Percentiles rank a stretch among this genome's conserved stretches.
Evolutionary conservation across 2,329 filamentous ascomycete genomes (phyloP).

Genomic region (Harringtonia lauricola): DNA sequence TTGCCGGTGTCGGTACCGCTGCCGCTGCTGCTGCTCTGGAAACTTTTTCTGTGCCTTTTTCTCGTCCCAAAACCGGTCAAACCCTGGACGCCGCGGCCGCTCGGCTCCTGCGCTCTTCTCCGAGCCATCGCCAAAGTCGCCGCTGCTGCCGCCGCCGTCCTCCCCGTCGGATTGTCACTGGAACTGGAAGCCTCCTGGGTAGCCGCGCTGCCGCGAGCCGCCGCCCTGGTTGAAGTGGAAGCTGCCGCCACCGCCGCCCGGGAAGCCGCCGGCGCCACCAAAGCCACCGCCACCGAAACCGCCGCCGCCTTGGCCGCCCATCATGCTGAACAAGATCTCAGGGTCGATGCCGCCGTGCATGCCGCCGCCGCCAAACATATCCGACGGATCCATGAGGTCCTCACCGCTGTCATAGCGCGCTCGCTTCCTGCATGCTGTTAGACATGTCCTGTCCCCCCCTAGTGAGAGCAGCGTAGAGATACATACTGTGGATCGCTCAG

Average conservation of each 20-base stretch:
- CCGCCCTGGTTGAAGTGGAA: conserved; percentile 43
- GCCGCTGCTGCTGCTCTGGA: conserved; percentile 12
- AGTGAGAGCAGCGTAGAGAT: not conserved
- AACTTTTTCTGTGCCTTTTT: no score
- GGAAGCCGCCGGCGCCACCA: conserved; percentile 32
- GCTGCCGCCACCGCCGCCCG: conserved; percentile 33
- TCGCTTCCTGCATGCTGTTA: conserved; percentile 56
- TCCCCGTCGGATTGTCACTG: conserved; percentile 32
- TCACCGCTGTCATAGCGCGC: conserved; percentile 86
- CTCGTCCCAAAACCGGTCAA: no score
- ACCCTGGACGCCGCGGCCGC: no score
- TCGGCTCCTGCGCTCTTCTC: no score
- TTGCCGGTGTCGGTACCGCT: not conserved
- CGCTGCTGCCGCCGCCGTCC: conserved; percentile 19
- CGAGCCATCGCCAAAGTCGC: conserved; percentile 19
- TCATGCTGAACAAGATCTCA: conserved; percentile 75
- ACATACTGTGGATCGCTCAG: conserved; percentile 86
- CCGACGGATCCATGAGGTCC: conserved; percentile 76
- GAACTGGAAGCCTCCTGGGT: conserved; percentile 29
- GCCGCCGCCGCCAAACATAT: conserved; percentile 67
- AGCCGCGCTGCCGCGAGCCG: conserved; percentile 24
- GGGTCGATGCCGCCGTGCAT: conserved; percentile 60
- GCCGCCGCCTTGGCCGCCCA: conserved; percentile 53
- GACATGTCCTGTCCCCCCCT: no score
- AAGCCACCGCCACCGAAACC: conserved; percentile 38